phyloP scores from a whole-genome alignment of 1,284 basidiomycete species.

The Ceratobasidium theobromae region DNA sequence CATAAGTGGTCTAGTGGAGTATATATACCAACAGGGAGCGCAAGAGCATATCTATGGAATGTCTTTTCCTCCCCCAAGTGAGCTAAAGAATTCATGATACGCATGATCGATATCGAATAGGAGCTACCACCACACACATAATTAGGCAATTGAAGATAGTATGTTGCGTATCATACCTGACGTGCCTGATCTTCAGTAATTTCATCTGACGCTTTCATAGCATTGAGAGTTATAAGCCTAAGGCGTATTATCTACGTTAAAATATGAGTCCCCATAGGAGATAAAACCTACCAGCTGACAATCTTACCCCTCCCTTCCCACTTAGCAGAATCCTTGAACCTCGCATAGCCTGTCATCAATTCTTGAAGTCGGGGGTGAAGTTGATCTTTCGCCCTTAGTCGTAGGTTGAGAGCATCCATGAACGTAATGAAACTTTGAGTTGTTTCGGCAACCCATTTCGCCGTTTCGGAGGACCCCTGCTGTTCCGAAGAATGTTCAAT shows the following conservation, averaged over 20 bases:
- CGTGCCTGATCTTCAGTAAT: constrained; percentile 94
- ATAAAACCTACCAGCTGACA: constrained; percentile 75
- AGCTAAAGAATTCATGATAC: constrained; percentile 94
- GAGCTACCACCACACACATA: constrained; percentile 54
- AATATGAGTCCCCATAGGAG: neutral
- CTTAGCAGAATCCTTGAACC: constrained; percentile 89
- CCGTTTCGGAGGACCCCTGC: constrained; percentile 73
- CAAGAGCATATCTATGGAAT: constrained; percentile 16
- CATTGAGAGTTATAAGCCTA: constrained; percentile 96
- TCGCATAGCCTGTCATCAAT: constrained; percentile 87
- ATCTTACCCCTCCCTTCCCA: constrained; percentile 94
- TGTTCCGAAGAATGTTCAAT: constrained; percentile 84
- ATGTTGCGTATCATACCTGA: constrained; percentile 58
- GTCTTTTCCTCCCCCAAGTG: constrained; percentile 56
- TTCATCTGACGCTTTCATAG: constrained; percentile 96
- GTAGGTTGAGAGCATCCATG: constrained; percentile 95
- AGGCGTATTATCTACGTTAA: neutral
- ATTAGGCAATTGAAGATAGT: neutral
- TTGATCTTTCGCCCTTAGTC: constrained; percentile 93
- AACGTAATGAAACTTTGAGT: constrained; percentile 99
- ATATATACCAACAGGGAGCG: neutral
- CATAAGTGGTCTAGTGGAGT: neutral
- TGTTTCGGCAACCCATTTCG: constrained; percentile 98
- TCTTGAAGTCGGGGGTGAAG: constrained; percentile 94
- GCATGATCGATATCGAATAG: constrained; percentile 97